Base-by-base conservation (phyloP, 106 monocot genomes). In the Dioscorea zingiberensis region DNA sequence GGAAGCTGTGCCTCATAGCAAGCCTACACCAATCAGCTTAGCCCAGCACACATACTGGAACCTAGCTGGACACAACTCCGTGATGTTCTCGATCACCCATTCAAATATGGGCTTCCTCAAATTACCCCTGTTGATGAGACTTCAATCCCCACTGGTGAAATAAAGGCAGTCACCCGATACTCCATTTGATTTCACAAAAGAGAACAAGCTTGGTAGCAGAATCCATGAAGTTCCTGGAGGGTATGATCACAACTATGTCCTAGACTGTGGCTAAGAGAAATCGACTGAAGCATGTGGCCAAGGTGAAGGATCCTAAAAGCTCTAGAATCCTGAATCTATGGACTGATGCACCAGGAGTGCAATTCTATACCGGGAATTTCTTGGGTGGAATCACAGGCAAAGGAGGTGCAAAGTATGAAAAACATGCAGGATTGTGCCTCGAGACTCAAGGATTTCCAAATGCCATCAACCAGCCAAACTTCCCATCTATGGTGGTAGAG, bases 381-480 rank as follows among this genome's bases (percentile, higher is more conserved):
- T 64, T 85, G 3, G 46, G 75, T 45, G 72, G 69, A 24, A 69
- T 78, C 11, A 44, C 12, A 0, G 85, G 85, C 7, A 85, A 81
- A 77, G 73, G 62, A 3, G 84, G 84, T 12, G 61, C 58, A 10
- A 26, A 68, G 3, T 85, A 85, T 71, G 55, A 27, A n/a, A 81
- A 71, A 46, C 81, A 81, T 32, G 69, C 71, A 0, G 85, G 77
- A 1, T 22, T 85, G 21, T 74, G 74, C 49, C 61, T 85, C 53
- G 85, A 85, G 68, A 85, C 85, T n/a, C 85, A 85, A 45, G 85
- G 81, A 62, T 85, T 81, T 61, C 85, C 85, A 5, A 71, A 85
- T 61, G 70, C 85, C 7, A 29, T 85, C 15, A 85, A 85, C 53
- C 70, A 81, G 45, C 85, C 77, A 13, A 74, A 68, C n/a, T 85